These are phyloP conservation scores for Pistacia vera DNA, from an alignment of 345 rosid species.

Conservation along the genomic window DNA sequence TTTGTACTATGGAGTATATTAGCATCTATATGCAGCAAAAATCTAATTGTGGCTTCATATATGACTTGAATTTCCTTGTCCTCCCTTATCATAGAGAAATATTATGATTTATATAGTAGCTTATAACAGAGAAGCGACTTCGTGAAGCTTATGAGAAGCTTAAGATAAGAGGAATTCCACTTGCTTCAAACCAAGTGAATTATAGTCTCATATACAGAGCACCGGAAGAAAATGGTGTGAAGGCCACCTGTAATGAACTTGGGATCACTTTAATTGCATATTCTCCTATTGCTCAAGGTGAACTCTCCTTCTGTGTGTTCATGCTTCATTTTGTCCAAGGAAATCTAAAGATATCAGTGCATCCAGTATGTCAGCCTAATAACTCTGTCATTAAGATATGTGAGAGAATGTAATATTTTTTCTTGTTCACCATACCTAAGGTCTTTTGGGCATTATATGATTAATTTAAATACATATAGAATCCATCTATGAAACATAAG, in stretches of 20 bases:
- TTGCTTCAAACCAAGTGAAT: constrained; percentile 97
- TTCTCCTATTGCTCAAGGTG: constrained; percentile 96
- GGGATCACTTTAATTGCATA: constrained; percentile 94
- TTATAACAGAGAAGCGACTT: constrained; percentile 66
- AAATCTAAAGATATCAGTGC: not conserved
- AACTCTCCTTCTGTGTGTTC: constrained; percentile 10
- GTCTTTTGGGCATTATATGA: not conserved
- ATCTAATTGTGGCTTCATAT: not conserved
- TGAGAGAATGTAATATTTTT: not conserved
- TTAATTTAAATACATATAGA: not conserved
- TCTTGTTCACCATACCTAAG: not conserved
- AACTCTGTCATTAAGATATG: not conserved
- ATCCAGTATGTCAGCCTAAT: not conserved
- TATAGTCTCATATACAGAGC: constrained; percentile 89
- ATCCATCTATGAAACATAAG: too few species aligned
- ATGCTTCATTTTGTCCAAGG: not conserved
- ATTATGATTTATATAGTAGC: constrained; percentile 8
- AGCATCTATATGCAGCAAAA: not conserved
- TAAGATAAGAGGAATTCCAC: constrained; percentile 85
- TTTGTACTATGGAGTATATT: not conserved
- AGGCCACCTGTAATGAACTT: constrained; percentile 89
- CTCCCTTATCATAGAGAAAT: not conserved
- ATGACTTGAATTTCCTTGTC: constrained; percentile 2
- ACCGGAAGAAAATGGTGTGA: constrained; percentile 89
- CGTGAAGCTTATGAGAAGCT: constrained; percentile 80